Evolutionary conservation across 148 eudicot genomes (phyloP), one percentile per base, ranked within the genome.

Genomic region (Oxyria digyna): DNA sequence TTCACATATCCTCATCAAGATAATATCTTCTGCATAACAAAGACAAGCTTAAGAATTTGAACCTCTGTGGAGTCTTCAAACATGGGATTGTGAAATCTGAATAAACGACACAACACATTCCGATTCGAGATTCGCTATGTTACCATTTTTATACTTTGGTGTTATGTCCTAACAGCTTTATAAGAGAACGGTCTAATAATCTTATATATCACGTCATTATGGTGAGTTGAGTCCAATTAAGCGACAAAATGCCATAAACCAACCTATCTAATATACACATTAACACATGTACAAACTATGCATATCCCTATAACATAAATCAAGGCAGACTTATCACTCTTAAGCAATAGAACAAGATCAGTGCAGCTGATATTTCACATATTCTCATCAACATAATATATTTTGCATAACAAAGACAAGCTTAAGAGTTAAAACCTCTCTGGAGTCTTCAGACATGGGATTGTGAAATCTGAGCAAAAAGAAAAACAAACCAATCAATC

Each of bases 361-460:
- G 17, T 27, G 37, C 64, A 57, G 17, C 64, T 26, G n/a, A 29
- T 9, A 29, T 6, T 26, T 29, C 13, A 29, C 0, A 57, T 24
- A 54, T 48, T 24, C 6, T 48, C 10, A 48, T 13, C 1, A 48
- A 48, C 23, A 48, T 17, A 35, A 48, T 48, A 17, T 48, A 23
- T 18, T 48, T 48, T 4, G 24, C 17, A 52, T 27, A 24, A 23
- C 59, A 52, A 8, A 52, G 14, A 29, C 59, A 23, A 23, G 64
- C 35, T 26, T 13, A 23, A 9, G 12, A 12, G 20, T 21, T 50
- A 26, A 65, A 85, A 93, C 98, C 95, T 89, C 73, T 82, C 87
- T 6, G 98, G 96, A n/a, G 96, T 87, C 78, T 85, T 89, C 74
- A 93, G 72, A 81, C 95, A 87, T 32, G 96, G 98, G 73, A 87